Evolutionary conservation across 345 rosid genomes (phyloP), one percentile per base, ranked within the genome.

Genomic region (Syzygium aromaticum): DNA sequence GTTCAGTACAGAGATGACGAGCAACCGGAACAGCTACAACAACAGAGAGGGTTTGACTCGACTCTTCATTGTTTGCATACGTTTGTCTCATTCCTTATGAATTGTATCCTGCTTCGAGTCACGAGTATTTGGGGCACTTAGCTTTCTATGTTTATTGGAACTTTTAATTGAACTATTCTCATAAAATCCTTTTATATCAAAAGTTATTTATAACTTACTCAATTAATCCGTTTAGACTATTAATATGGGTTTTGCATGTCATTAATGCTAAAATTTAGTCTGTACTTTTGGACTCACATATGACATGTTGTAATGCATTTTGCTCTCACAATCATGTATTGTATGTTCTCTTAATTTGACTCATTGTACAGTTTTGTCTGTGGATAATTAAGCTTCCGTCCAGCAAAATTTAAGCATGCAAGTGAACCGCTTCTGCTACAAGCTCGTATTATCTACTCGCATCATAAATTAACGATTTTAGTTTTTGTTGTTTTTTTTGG

Each of bases 101-200:
- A 27, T 0, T 27, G 8, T 5, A 59, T 59, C 30, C 0, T 27
- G 2, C 67, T 59, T 27, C 3, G 30, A 0, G 0, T 27, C 1
- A 6, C 0, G 1, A 59, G 67, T 8, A 59, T 25, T 59, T 59
- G 67, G 30, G 15, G 16, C 67, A 27, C 16, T 59, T 27, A 27
- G 16, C 67, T 27, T 59, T 59, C 17, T 59, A 27, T 27, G 11
- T 5, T 11, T 59, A 59, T 27, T 59, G 30, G 15, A 12, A 14
- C 17, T 59, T 59, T 5, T 27, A 59, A 59, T 59, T 59, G 16
- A 11, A 59, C 0, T 59, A 59, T 12, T 59, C 27, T 59, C 3
- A 15, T 30, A 27, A 27, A 59, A 27, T 59, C 67, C 16, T 59
- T 27, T 14, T 13, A 27, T 12, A 2, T 27, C 14, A 59, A 57